Evolutionary conservation across 2,329 filamentous ascomycete species (phyloP), one percentile per base, ranked within the genome.

Genomic region (Raffaelea arxii): DNA sequence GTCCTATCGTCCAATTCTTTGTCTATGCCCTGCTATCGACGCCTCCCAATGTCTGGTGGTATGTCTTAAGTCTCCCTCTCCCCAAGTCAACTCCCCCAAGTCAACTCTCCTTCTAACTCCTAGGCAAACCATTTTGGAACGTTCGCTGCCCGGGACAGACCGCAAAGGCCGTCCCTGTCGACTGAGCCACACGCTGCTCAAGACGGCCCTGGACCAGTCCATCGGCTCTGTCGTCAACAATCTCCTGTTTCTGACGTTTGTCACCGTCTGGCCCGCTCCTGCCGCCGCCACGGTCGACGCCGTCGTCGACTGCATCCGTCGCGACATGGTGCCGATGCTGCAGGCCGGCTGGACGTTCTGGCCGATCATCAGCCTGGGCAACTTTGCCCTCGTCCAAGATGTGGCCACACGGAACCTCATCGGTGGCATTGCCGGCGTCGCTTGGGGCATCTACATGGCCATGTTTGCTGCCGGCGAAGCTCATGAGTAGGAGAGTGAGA

Each of bases 11-110:
- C 54, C 85, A 89, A 60, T 95, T 94, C 64, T 66, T 86, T 44
- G 58, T 87, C 45, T 94, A 83, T 68, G 77, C 82, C 53, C 59
- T 86, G 27, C 59, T 94, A 49, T 82, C 75, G 62, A 84, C 82
- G 36, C 88, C 89, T 3, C 85, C 85, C 39, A 96, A 96, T 65
- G 86, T 88, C 59, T 60, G 86, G 56, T 95, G 88, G 89, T 80
- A 62, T 55, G 66, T 62, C 30, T 14, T 7, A 9, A 11, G 6
- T 44, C 21, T 4, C 23, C 19, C 25, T 27, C n/a, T 39, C 9
- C n/a, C 1, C 54, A 80, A n/a, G n/a, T n/a, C n/a, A n/a, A n/a
- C n/a, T n/a, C n/a, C n/a, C n/a, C n/a, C n/a, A n/a, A n/a, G n/a
- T n/a, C n/a, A n/a, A n/a, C n/a, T n/a, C n/a, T n/a, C n/a, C n/a